Evolutionary conservation across 2,329 filamentous ascomycete genomes (phyloP), one percentile per base, ranked within the genome.

Genomic region (Fusarium torreyae): DNA sequence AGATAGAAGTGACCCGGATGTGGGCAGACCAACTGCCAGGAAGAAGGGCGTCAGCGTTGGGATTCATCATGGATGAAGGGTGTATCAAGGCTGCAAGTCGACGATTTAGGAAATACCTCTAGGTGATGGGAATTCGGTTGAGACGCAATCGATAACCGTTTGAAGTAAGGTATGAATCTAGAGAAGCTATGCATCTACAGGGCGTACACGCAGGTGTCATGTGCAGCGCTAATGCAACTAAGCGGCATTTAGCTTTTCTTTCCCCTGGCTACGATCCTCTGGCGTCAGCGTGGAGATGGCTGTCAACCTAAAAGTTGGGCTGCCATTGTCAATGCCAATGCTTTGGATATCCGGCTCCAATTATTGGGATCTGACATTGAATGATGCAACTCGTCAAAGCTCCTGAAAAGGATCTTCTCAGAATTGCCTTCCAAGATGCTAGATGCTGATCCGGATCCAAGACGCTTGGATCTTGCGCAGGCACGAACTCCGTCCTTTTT

Each of bases 41-140:
- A 55, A 48, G 18, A 46, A 42, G 28, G 56, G 39, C 34, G 55
- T 55, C 42, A 38, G 40, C 20, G 24, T 26, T 36, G 31, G 26
- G 26, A 54, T 13, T 43, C 38, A 39, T 24, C 63, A 46, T 64
- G 52, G 57, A 56, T 66, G 57, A 66, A 72, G 70, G 68, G 71
- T 74, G 71, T 56, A 54, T 66, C 61, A 46, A 55, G 45, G 57
- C 66, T 74, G 72, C 72, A 74, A 46, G 64, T 61, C 43, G 72
- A 74, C 69, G 45, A 8, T 69, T 71, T 74, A 71, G 72, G 72
- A 73, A 74, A 69, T 73, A 24, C 22, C 22, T 24, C 22, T 24
- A 62, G 70, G 46, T 28, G 34, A 56, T 49, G 44, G 18, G n/a
- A 24, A 43, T 43, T 45, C 31, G 50, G 33, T 28, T 20, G 56